phyloP scores from a whole-genome alignment of 352 stramenopile genomes.

The Phytopythium chamaehyphon region DNA sequence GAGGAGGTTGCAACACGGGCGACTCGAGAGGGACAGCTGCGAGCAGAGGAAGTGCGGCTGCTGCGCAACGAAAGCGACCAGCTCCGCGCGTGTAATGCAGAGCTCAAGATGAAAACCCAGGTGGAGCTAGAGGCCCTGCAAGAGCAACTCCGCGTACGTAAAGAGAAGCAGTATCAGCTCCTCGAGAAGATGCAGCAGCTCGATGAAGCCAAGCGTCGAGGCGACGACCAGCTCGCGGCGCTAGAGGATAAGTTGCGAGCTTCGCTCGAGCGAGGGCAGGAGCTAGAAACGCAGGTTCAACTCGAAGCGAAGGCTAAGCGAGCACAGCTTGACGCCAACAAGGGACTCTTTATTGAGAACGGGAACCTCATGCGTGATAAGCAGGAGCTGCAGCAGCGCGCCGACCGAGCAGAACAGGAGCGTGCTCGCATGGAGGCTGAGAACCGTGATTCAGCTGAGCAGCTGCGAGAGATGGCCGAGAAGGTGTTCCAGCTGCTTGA shows the following conservation, averaged over 20 bases:
- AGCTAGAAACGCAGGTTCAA: slow-evolving; percentile 94
- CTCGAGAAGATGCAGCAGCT: slow-evolving; percentile 95
- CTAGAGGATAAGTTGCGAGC: slow-evolving; percentile 91
- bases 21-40: slow-evolving; percentile 89
- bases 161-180: slow-evolving; percentile 97
- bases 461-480: slow-evolving; percentile 96
- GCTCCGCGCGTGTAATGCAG: slow-evolving; percentile 90
- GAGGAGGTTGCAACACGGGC: slow-evolving; percentile 89
- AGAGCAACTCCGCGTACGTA: slow-evolving; percentile 94
- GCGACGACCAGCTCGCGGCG: slow-evolving; percentile 87
- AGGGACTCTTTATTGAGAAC: slow-evolving; percentile 88
- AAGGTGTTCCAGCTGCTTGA: slow-evolving; percentile 96
- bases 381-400: slow-evolving; percentile 71
- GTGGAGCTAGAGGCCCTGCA: slow-evolving; percentile 95
- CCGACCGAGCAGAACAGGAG: slow-evolving; percentile 91
- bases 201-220: slow-evolving; percentile 90
- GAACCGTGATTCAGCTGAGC: slow-evolving; percentile 92
- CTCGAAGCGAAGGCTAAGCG: slow-evolving; percentile 92
- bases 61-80: slow-evolving; percentile 88
- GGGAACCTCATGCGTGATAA: slow-evolving; percentile 74
- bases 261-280: slow-evolving; percentile 85
- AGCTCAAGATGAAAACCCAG: slow-evolving; percentile 93
- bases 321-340: slow-evolving; percentile 91
- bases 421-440: slow-evolving; percentile 94
- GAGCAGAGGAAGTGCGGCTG: slow-evolving; percentile 92